These are phyloP conservation scores for Fusarium secorum DNA, from an alignment of 2,329 filamentous ascomycete species.

Conservation along the genomic window DNA sequence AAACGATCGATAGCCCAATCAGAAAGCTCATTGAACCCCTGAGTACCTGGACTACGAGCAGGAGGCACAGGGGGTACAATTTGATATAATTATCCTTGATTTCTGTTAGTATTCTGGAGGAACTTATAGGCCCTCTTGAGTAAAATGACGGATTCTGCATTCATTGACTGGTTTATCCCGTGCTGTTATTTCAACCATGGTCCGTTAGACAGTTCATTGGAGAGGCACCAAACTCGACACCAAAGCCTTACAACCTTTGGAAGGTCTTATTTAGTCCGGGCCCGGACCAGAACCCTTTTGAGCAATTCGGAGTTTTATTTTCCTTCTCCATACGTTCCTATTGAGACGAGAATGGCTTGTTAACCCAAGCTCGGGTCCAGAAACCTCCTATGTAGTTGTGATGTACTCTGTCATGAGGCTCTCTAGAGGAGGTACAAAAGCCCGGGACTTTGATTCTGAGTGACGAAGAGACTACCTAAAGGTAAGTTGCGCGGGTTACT, in stretches of 20 bases:
- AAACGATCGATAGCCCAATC: slow-evolving; percentile 10
- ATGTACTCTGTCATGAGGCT: neutral
- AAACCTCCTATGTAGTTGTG: neutral
- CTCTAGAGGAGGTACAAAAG: neutral
- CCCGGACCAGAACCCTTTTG: slow-evolving; percentile 24
- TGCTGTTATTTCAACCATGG: neutral
- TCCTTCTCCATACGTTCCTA: slow-evolving; percentile 26
- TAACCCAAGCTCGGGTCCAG: neutral
- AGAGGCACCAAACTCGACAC: neutral
- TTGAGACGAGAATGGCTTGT: neutral
- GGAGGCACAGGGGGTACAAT: neutral
- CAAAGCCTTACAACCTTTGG: slow-evolving; percentile 10
- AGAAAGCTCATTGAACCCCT: slow-evolving; percentile 17
- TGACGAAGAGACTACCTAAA: neutral
- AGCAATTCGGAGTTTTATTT: slow-evolving; percentile 8
- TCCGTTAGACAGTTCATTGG: neutral
- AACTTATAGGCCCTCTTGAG: neutral
- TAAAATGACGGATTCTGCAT: no score
- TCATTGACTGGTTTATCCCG: neutral
- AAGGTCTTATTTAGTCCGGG: neutral
- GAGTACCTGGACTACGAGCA: neutral
- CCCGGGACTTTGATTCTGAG: neutral
- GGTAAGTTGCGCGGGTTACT: neutral
- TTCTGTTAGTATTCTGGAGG: neutral
- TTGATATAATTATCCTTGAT: neutral